These are phyloP conservation scores for Penicillium carneum DNA, from an alignment of 2,329 filamentous ascomycete genomes.

Conservation along the genomic window DNA sequence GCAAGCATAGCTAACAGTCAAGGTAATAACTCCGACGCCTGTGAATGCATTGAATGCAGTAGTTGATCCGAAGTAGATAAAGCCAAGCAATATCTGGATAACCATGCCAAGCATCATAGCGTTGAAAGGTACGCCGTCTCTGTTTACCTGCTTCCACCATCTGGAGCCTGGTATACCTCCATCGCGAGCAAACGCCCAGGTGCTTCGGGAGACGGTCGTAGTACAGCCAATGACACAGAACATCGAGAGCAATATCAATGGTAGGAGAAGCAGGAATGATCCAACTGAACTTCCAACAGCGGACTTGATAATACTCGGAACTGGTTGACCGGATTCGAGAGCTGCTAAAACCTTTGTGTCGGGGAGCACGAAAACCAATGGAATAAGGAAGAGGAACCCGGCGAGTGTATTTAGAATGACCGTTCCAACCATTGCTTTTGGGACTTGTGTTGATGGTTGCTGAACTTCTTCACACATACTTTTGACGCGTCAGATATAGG, in stretches of 20 bases:
- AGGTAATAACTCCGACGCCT: slow-evolving; percentile 76
- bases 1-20: slow-evolving; percentile 71
- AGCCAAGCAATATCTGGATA: slow-evolving; percentile 72
- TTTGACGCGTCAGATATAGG: slow-evolving; percentile 12
- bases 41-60: slow-evolving; percentile 81
- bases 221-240: slow-evolving; percentile 74
- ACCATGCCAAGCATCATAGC: slow-evolving; percentile 71
- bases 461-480: slow-evolving; percentile 72
- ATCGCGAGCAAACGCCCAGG: slow-evolving; percentile 76
- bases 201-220: slow-evolving; percentile 74
- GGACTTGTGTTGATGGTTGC: slow-evolving; percentile 69
- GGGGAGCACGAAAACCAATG: slow-evolving; percentile 76
- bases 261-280: slow-evolving; percentile 74
- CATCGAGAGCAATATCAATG: slow-evolving; percentile 72
- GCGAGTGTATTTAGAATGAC: slow-evolving; percentile 70
- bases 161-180: slow-evolving; percentile 72
- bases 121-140: slow-evolving; percentile 69
- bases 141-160: slow-evolving; percentile 69
- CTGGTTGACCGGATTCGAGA: slow-evolving; percentile 73
- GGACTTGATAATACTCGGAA: slow-evolving; percentile 74
- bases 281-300: slow-evolving; percentile 73
- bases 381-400: slow-evolving; percentile 71
- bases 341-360: slow-evolving; percentile 67
- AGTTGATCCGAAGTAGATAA: slow-evolving; percentile 77
- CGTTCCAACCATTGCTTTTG: slow-evolving; percentile 72